A percentile compares a stretch with the other conserved stretches of the same genome.
These are phyloP conservation scores for Schrenkiella parvula DNA, from an alignment of 345 rosid species.

Conservation along the genomic window DNA sequence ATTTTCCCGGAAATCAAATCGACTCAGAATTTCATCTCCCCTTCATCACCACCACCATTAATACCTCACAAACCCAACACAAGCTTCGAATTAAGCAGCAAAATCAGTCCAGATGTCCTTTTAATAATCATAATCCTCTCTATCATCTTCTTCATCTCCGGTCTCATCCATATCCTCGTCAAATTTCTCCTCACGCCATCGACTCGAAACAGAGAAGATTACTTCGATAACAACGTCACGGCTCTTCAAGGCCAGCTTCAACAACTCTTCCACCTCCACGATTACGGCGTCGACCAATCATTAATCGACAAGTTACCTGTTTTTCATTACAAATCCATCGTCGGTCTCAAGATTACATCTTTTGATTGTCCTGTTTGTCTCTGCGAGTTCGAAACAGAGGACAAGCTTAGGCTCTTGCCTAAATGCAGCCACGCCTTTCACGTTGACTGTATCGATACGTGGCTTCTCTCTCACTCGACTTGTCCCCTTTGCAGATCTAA, in stretches of 20 bases:
- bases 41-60: conserved; percentile 1
- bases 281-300: conserved; percentile 73
- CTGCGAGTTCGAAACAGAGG: conserved; percentile 31
- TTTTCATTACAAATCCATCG: conserved; percentile 53
- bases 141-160: conserved; percentile 76
- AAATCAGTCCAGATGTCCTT: conserved; percentile 66
- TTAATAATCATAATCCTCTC: conserved; percentile 81
- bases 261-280: conserved; percentile 91
- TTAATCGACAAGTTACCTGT: conserved; percentile 65
- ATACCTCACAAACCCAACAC: conserved; percentile 23
- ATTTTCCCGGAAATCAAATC: conserved; percentile 15
- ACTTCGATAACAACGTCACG: conserved; percentile 43
- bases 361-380: conserved; percentile 72
- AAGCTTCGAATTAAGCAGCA: conserved; percentile 47
- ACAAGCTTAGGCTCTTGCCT: conserved; percentile 55
- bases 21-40: conserved; percentile 6
- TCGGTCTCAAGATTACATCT: conserved; percentile 57
- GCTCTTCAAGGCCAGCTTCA: conserved; percentile 93
- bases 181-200: conserved; percentile 64
- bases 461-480: conserved; percentile 56
- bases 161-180: conserved; percentile 83
- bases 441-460: conserved; percentile 58
- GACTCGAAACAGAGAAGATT: conserved; percentile 53
- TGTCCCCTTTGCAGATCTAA: conserved; percentile 76
- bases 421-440: conserved; percentile 71